phyloP scores from a whole-genome alignment of 345 rosid species.

The Pugionium cornutum region DNA sequence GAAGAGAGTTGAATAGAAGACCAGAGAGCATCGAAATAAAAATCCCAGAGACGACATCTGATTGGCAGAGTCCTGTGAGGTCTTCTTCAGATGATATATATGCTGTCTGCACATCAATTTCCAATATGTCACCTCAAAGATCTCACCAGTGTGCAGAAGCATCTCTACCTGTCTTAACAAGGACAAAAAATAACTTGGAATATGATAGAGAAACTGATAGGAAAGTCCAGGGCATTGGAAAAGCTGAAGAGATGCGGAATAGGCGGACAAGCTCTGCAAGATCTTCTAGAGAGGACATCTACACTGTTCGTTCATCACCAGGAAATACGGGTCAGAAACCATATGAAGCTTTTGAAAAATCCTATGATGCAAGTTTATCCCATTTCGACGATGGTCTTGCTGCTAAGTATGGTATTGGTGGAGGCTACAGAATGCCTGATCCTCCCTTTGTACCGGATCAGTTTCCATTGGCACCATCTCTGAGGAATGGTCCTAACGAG shows the following conservation, averaged over 20 bases:
- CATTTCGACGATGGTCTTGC: conserved; percentile 42
- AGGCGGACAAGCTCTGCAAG: conserved; percentile 27
- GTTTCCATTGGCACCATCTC: conserved; percentile 27
- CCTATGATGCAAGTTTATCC: conserved; percentile 37
- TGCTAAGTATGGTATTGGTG: conserved; percentile 36
- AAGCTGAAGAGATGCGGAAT: conserved; percentile 28
- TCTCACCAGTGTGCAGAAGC: conserved; percentile 33
- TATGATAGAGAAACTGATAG: conserved; percentile 25
- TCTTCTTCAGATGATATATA: conserved; percentile 41
- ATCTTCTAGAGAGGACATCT: conserved; percentile 30
- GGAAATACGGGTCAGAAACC: conserved; percentile 30
- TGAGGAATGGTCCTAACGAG: conserved; percentile 29
- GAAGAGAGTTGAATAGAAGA: conserved; percentile 36
- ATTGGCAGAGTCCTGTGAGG: conserved; percentile 37
- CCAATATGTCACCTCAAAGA: conserved; percentile 32
- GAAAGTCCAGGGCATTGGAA: conserved; percentile 20
- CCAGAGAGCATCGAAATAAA: conserved; percentile 38
- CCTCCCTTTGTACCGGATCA: conserved; percentile 39
- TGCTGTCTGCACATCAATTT: conserved; percentile 36
- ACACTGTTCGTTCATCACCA: conserved; percentile 28
- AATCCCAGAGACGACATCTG: conserved; percentile 36
- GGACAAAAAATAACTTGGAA: conserved; percentile 28
- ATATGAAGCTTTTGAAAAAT: conserved; percentile 34
- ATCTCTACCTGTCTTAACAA: conserved; percentile 27
- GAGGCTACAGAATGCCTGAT: conserved; percentile 36